phyloP scores from a whole-genome alignment of 176 grass and related monocot genomes.

The Otatea glauca region DNA sequence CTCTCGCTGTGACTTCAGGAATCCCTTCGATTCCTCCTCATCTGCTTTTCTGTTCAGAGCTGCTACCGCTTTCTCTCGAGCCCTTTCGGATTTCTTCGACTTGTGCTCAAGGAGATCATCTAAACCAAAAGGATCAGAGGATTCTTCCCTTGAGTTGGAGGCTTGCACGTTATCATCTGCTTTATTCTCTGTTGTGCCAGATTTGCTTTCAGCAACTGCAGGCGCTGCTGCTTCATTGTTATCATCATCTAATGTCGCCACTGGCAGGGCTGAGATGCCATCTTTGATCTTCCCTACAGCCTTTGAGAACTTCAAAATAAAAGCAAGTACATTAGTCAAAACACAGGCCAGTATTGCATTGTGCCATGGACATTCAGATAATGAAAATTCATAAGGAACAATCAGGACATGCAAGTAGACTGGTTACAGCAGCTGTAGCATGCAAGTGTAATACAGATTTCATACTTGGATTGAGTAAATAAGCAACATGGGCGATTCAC shows the following conservation, averaged over 20 bases:
- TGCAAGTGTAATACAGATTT: background rate
- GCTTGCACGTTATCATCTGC: background rate
- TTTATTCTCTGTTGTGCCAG: slow-evolving; percentile 17
- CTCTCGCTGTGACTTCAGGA: slow-evolving; percentile 72
- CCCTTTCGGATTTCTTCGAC: slow-evolving; percentile 61
- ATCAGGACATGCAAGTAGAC: background rate
- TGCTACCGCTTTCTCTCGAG: slow-evolving; percentile 50
- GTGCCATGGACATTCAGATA: background rate
- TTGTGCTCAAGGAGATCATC: slow-evolving; percentile 63
- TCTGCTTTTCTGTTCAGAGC: slow-evolving; percentile 46
- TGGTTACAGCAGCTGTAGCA: background rate
- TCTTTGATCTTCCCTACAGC: slow-evolving; percentile 89
- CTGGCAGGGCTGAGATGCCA: slow-evolving; percentile 65
- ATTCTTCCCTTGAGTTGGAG: slow-evolving; percentile 35
- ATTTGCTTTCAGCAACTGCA: slow-evolving; percentile 53
- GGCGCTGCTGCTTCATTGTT: slow-evolving; percentile 65
- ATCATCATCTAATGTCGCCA: slow-evolving; percentile 70
- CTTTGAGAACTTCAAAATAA: slow-evolving; percentile 74
- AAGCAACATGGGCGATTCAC: background rate
- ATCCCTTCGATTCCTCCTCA: slow-evolving; percentile 60
- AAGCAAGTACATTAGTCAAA: background rate
- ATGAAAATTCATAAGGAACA: background rate
- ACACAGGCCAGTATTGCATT: background rate
- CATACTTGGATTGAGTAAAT: background rate
- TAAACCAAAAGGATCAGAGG: slow-evolving; percentile 85